Percentiles rank a stretch among this genome's conserved stretches.
Conservation (phyloP, 179 eudicot genomes). For the Dionaea muscipula region DNA sequence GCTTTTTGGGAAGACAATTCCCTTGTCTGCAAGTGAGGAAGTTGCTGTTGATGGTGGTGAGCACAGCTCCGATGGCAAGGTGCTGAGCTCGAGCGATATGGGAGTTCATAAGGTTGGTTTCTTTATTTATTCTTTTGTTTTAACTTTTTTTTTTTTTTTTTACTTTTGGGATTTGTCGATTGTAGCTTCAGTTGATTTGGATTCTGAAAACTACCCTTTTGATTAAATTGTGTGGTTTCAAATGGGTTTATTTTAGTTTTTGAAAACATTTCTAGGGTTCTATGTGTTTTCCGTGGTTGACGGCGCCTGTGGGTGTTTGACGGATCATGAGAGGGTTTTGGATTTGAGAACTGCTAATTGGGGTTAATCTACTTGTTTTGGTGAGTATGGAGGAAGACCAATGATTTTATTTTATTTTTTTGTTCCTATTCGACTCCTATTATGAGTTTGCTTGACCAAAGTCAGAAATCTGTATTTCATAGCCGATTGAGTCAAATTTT, state of each 20-base stretch:
- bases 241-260: slow-evolving; percentile 23
- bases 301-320: not conserved
- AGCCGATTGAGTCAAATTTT: no score
- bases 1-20: slow-evolving; percentile 68
- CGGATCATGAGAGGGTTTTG: not conserved
- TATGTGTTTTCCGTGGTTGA: not conserved
- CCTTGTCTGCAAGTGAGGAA: slow-evolving; percentile 19
- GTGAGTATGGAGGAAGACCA: no score
- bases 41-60: slow-evolving; percentile 10
- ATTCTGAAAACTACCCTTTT: slow-evolving; percentile 16
- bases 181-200: not conserved
- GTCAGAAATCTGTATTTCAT: no score
- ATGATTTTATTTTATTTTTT: no score
- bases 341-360: no score
- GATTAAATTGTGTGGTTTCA: not conserved
- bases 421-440: no score
- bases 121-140: no score
- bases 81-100: slow-evolving; percentile 11
- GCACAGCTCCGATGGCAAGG: slow-evolving; percentile 5
- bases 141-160: no score
- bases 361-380: no score
- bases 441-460: no score
- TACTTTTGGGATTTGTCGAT: not conserved
- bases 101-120: slow-evolving; percentile 12
- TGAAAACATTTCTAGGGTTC: not conserved